Conservation (phyloP, 768 basidiomycete species). For the Trametes cingulata region DNA sequence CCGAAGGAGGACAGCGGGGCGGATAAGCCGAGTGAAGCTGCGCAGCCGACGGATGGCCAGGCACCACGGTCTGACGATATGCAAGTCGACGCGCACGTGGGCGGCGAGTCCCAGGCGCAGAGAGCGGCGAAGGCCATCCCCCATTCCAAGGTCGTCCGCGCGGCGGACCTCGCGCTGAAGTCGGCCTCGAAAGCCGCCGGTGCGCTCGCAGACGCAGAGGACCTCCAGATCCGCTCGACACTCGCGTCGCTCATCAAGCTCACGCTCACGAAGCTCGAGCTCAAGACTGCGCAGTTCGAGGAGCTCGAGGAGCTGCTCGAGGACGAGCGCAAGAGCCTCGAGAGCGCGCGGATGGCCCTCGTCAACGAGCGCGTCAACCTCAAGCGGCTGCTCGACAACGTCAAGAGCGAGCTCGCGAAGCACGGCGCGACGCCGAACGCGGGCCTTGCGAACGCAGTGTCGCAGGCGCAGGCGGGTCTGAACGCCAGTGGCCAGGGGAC, state of each 20-base stretch:
- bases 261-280: conserved; percentile 83
- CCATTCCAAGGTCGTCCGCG: conserved; percentile 76
- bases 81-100: conserved; percentile 43
- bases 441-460: conserved; percentile 33
- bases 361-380: conserved; percentile 76
- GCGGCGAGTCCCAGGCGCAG: conserved; percentile 30
- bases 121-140: conserved; percentile 49
- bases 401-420: conserved; percentile 63
- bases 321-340: conserved; percentile 82
- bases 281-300: conserved; percentile 95
- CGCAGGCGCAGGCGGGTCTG: conserved; percentile 40
- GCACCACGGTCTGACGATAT: conserved; percentile 37
- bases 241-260: conserved; percentile 86
- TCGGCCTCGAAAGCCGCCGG: conserved; percentile 87
- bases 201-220: conserved; percentile 79
- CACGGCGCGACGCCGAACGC: conserved; percentile 31
- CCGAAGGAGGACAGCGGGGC: conserved; percentile 21
- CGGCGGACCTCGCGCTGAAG: conserved; percentile 84
- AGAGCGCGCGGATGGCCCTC: conserved; percentile 77
- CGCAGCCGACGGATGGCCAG: neutral
- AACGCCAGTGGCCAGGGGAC: conserved; percentile 65
- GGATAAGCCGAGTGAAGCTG: neutral
- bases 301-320: conserved; percentile 91
- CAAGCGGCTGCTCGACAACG: conserved; percentile 70
- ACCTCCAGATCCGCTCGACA: conserved; percentile 72